phyloP scores from a whole-genome alignment of 805 yeast species.

The Wickerhamiella bombiphila region DNA sequence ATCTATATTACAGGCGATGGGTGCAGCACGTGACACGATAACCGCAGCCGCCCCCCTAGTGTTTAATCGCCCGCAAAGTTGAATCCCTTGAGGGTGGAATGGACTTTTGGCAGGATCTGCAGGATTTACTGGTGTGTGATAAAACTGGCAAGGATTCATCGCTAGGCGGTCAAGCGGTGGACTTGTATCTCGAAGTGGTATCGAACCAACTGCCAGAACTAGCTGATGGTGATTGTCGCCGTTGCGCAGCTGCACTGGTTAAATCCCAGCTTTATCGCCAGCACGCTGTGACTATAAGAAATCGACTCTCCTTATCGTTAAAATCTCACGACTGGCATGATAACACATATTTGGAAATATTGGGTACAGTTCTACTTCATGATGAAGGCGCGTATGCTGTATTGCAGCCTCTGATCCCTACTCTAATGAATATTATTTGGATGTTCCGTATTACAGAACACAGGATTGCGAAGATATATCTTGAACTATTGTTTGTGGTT shows the following conservation, averaged over 20 bases:
- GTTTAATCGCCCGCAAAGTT: background rate
- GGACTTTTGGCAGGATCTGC: conserved; percentile 9
- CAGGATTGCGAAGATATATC: conserved; percentile 30
- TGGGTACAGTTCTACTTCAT: background rate
- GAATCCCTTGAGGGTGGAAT: too few species aligned
- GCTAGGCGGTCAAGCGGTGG: conserved; percentile 6
- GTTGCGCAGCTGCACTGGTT: conserved; percentile 6
- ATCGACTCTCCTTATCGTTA: conserved; percentile 4
- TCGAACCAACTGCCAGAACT: conserved; percentile 2
- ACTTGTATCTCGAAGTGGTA: conserved; percentile 8
- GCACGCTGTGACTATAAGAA: conserved; percentile 3
- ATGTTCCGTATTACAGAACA: conserved; percentile 24
- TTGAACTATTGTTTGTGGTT: conserved; percentile 33
- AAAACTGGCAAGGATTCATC: background rate
- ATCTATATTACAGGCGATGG: too few species aligned
- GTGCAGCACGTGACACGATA: background rate
- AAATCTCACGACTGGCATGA: background rate
- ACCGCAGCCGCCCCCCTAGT: background rate
- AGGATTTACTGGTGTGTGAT: conserved; percentile 1
- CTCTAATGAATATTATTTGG: conserved; percentile 30
- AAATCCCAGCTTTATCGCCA: background rate
- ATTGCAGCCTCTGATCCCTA: background rate
- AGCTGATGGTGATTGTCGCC: conserved; percentile 1
- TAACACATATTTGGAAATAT: background rate
- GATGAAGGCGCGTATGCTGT: background rate